Evolutionary conservation across 331 rosid species (phyloP).

Genomic region (Pyrus hybrid): DNA sequence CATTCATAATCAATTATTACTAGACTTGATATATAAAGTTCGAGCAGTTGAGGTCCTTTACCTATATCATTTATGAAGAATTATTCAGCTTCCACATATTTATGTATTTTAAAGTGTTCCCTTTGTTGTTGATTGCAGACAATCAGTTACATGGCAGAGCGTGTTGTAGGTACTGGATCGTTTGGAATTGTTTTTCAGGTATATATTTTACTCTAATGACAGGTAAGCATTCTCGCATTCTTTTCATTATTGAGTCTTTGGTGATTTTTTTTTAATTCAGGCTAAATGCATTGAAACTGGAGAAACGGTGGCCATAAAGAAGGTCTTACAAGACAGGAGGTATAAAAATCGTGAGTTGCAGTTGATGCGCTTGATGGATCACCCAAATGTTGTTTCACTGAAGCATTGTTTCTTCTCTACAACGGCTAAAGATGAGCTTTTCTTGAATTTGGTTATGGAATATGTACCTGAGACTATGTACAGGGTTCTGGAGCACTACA

Average conservation of each 20-base stretch:
- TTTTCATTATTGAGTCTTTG: conserved; percentile 16
- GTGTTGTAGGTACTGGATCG: conserved; percentile 93
- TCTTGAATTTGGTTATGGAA: conserved; percentile 93
- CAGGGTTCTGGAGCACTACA: conserved; percentile 81
- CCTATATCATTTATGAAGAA: conserved; percentile 1
- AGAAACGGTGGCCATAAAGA: conserved; percentile 85
- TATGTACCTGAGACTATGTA: conserved; percentile 86
- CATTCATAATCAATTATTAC: not conserved
- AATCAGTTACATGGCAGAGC: conserved; percentile 97
- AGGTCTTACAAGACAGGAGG: conserved; percentile 89
- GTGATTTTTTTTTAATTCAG: conserved; percentile 24
- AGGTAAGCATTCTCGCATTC: not conserved
- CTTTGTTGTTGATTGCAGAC: conserved; percentile 55
- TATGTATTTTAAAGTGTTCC: conserved; percentile 14
- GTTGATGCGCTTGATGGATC: conserved; percentile 97
- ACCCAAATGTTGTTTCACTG: conserved; percentile 74
- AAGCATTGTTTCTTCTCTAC: conserved; percentile 93
- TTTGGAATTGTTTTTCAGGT: conserved; percentile 97
- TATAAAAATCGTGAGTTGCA: conserved; percentile 93
- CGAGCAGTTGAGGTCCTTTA: not conserved
- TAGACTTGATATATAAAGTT: not conserved
- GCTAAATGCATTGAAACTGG: conserved; percentile 94
- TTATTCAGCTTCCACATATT: not conserved
- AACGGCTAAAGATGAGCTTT: conserved; percentile 81
- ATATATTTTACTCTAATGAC: conserved; percentile 10